A percentile compares a stretch with the other conserved stretches of the same genome.
phyloP scores from a whole-genome alignment of 2,329 filamentous ascomycete genomes.

The Camptophora hylomeconis region DNA sequence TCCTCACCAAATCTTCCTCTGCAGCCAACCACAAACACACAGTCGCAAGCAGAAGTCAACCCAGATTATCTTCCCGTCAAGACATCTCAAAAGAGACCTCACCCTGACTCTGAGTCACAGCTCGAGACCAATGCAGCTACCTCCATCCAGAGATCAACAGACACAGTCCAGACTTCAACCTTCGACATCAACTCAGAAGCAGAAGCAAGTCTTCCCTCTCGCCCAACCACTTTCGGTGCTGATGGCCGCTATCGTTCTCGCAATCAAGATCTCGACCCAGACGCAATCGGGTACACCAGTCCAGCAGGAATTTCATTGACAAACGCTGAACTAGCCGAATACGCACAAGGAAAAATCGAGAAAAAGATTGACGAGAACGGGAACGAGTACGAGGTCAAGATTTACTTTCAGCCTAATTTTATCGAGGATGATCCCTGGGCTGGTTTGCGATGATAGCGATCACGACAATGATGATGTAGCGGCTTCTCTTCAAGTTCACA shows the following conservation, averaged over 20 bases:
- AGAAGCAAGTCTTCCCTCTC: background rate
- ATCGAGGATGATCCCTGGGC: constrained; percentile 16
- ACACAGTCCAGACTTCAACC: background rate
- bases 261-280: background rate
- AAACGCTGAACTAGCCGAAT: constrained; percentile 7
- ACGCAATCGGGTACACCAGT: background rate
- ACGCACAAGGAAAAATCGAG: constrained; percentile 8
- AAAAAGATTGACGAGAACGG: too few species aligned
- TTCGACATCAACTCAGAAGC: background rate
- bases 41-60: too few species aligned
- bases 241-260: background rate
- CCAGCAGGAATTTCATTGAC: too few species aligned
- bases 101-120: too few species aligned
- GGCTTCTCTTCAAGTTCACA: too few species aligned
- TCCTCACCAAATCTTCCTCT: too few species aligned
- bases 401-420: constrained; percentile 18
- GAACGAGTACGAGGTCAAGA: constrained; percentile 14
- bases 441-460: too few species aligned
- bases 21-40: too few species aligned
- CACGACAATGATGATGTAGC: too few species aligned
- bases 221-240: background rate
- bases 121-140: too few species aligned
- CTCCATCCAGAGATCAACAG: constrained; percentile 5
- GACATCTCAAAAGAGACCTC: too few species aligned
- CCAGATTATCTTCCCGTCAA: too few species aligned